Percentiles rank a stretch among this genome's conserved stretches.
Conservation (phyloP, 352 stramenopile species). For the Blastocystis sp. region DNA sequence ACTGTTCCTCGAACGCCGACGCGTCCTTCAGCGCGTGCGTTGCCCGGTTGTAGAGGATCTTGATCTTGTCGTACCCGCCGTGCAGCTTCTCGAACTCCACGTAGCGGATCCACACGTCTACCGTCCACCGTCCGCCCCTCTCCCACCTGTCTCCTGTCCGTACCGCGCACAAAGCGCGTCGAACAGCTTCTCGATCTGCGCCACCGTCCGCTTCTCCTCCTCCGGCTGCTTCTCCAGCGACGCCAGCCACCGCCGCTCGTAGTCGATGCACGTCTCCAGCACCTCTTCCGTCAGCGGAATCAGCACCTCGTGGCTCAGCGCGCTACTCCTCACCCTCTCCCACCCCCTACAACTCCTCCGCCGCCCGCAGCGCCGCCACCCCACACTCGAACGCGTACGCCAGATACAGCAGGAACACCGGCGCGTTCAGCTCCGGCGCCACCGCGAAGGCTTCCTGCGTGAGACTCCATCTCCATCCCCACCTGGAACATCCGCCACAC, state of each 20-base stretch:
- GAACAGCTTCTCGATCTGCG: constrained; percentile 4
- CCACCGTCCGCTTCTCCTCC: not conserved
- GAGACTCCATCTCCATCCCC: not conserved
- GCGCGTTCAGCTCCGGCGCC: constrained; percentile 5
- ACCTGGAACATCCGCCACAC: not conserved
- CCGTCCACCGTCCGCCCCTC: not conserved
- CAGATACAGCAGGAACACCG: constrained; percentile 41
- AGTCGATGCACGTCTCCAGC: not conserved
- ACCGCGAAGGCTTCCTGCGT: not conserved
- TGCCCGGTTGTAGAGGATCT: constrained; percentile 19
- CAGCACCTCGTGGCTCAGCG: constrained; percentile 14
- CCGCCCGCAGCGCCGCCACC: not conserved
- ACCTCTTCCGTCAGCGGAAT: constrained; percentile 19
- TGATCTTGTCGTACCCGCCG: not conserved
- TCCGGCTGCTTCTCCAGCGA: not conserved
- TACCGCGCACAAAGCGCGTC: not conserved
- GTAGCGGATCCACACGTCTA: constrained; percentile 12
- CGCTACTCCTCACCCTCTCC: not conserved
- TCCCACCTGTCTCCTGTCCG: not conserved
- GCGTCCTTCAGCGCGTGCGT: not conserved
- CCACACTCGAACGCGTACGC: constrained; percentile 9
- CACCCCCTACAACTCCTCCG: not conserved
- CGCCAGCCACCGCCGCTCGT: not conserved
- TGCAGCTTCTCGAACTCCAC: not conserved
- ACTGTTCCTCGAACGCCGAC: constrained; percentile 20